Evolutionary conservation across 2,329 filamentous ascomycete genomes (phyloP).

Genomic region (Scedosporium minutisporum): DNA sequence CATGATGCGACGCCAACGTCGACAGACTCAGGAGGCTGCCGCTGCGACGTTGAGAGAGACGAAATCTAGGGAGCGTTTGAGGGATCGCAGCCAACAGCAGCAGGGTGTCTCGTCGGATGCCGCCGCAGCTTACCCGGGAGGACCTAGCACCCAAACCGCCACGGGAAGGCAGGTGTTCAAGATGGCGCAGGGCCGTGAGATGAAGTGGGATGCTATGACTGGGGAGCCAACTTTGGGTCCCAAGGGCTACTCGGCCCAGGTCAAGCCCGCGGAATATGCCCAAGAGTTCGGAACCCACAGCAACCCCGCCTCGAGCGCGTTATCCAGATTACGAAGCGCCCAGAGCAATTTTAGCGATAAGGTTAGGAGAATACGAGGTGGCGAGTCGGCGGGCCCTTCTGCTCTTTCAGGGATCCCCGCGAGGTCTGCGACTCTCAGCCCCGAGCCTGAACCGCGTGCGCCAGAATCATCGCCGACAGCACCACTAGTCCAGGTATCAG

Average conservation of each 20-base stretch:
- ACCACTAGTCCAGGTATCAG: background rate
- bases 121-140: conserved; percentile 15
- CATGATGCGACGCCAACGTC: conserved; percentile 40
- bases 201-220: conserved; percentile 56
- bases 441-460: background rate
- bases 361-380: conserved; percentile 28
- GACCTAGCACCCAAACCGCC: conserved; percentile 9
- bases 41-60: conserved; percentile 26
- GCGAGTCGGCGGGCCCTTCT: background rate
- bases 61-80: conserved; percentile 25
- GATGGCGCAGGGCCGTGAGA: conserved; percentile 21
- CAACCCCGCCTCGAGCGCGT: conserved; percentile 13
- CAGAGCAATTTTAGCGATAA: conserved; percentile 33
- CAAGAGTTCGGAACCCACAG: conserved; percentile 19
- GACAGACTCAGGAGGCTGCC: conserved; percentile 32
- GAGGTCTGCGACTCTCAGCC: background rate
- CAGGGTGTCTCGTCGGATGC: background rate
- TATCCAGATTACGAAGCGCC: conserved; percentile 8
- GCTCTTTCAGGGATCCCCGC: background rate
- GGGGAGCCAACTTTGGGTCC: conserved; percentile 53
- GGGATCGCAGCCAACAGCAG: conserved; percentile 8
- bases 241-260: conserved; percentile 45
- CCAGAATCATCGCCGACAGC: background rate
- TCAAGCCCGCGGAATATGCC: conserved; percentile 42
- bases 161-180: conserved; percentile 11